These are phyloP conservation scores for Saturnispora besseyi DNA, from an alignment of 805 yeast species.

Conservation along the genomic window DNA sequence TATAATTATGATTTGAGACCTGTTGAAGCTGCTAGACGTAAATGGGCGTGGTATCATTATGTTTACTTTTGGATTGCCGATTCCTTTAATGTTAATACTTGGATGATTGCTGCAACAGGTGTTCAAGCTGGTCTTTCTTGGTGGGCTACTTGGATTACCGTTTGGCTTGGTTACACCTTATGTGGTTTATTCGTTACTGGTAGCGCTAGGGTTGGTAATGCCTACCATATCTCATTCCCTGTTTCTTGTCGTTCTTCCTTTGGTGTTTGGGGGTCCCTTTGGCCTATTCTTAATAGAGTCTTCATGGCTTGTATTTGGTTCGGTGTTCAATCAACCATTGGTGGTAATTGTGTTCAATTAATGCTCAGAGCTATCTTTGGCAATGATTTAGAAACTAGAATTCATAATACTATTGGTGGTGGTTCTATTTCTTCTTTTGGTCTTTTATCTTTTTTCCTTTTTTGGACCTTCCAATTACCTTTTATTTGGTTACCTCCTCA, in stretches of 20 bases:
- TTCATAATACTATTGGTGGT: conserved; percentile 51
- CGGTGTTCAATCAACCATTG: conserved; percentile 77
- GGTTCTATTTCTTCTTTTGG: conserved; percentile 53
- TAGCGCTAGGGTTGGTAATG: conserved; percentile 72
- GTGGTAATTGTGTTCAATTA: conserved; percentile 71
- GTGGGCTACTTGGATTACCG: conserved; percentile 90
- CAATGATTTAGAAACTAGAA: conserved; percentile 47
- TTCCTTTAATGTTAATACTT: conserved; percentile 80
- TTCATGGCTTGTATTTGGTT: conserved; percentile 78
- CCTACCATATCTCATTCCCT: conserved; percentile 79
- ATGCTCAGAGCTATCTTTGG: conserved; percentile 76
- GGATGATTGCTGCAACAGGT: conserved; percentile 88
- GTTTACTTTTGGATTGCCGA: conserved; percentile 84
- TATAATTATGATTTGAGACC: conserved; percentile 73
- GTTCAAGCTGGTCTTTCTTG: conserved; percentile 68
- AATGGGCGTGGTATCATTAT: conserved; percentile 82
- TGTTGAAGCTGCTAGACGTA: conserved; percentile 61
- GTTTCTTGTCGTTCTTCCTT: conserved; percentile 73
- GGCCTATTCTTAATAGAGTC: conserved; percentile 85
- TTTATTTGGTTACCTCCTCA: conserved; percentile 79
- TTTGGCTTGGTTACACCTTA: conserved; percentile 73
- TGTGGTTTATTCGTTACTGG: conserved; percentile 61
- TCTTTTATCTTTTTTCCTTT: conserved; percentile 69
- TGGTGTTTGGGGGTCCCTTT: conserved; percentile 78
- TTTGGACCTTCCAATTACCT: conserved; percentile 75